Conservation (phyloP, 2,329 filamentous ascomycete genomes). For the Teratosphaeria nubilosa region DNA sequence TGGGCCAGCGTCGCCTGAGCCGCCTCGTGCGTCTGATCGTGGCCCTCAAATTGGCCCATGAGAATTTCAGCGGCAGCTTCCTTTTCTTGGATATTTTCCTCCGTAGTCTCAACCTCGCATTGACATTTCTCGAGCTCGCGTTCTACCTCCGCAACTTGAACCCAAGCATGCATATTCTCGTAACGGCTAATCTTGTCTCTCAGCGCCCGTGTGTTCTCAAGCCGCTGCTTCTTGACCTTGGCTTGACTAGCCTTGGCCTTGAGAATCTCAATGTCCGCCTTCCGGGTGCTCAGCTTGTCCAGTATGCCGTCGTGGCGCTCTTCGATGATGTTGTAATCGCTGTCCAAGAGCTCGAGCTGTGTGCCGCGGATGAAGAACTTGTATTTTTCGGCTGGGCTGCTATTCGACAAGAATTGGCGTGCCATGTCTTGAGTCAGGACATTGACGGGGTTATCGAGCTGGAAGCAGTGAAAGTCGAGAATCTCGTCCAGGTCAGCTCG, state of each 20-base stretch:
- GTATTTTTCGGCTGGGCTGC: conserved; percentile 77
- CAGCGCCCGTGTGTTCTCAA: conserved; percentile 57
- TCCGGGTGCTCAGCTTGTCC: conserved; percentile 49
- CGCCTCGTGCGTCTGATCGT: conserved; percentile 30
- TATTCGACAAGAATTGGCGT: conserved; percentile 80
- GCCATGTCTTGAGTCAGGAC: conserved; percentile 93
- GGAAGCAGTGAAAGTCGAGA: conserved; percentile 81
- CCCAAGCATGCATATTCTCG: conserved; percentile 68
- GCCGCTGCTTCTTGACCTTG: conserved; percentile 52
- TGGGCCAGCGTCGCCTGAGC: conserved; percentile 27
- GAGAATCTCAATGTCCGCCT: conserved; percentile 55
- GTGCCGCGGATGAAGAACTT: conserved; percentile 94
- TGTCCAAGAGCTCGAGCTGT: conserved; percentile 81
- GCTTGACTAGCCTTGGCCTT: conserved; percentile 51
- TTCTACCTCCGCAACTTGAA: conserved; percentile 72
- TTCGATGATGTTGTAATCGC: conserved; percentile 77
- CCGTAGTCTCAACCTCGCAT: conserved; percentile 22
- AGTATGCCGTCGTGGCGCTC: conserved; percentile 67
- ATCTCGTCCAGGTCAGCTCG: conserved; percentile 85
- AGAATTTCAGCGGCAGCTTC: conserved; percentile 35
- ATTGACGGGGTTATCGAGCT: conserved; percentile 95
- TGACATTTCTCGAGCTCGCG: conserved; percentile 20
- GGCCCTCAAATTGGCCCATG: conserved; percentile 33
- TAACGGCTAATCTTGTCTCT: conserved; percentile 50
- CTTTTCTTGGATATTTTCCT: conserved; percentile 38